phyloP scores from a whole-genome alignment of 768 basidiomycete genomes.

The Candolleomyces eurysporus region DNA sequence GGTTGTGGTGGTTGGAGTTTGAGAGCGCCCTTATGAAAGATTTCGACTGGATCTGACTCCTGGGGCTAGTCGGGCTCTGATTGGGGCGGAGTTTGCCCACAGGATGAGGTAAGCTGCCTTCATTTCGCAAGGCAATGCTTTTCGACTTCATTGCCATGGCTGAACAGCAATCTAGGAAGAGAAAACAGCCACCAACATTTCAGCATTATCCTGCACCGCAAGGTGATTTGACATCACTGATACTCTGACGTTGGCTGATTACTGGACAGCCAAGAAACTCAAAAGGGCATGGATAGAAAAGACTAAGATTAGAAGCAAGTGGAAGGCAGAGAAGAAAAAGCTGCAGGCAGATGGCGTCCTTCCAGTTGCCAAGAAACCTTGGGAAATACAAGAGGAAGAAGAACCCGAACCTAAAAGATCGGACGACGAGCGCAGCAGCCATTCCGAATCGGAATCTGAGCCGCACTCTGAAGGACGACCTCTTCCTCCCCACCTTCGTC shows the following conservation, averaged over 20 bases:
- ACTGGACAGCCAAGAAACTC: slow-evolving; percentile 64
- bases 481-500: not conserved
- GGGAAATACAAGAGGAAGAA: slow-evolving; percentile 14
- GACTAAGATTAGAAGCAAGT: slow-evolving; percentile 74
- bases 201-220: slow-evolving; percentile 56
- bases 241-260: not conserved
- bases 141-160: slow-evolving; percentile 7
- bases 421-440: not conserved
- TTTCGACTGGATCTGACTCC: slow-evolving; percentile 9
- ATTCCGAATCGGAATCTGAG: not conserved
- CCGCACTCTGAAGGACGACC: not conserved
- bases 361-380: slow-evolving; percentile 11
- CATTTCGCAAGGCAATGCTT: slow-evolving; percentile 20
- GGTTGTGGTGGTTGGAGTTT: slow-evolving; percentile 29
- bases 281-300: slow-evolving; percentile 80
- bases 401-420: not conserved
- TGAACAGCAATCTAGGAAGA: slow-evolving; percentile 26
- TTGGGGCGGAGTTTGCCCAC: slow-evolving; percentile 17
- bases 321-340: slow-evolving; percentile 68
- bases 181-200: slow-evolving; percentile 69
- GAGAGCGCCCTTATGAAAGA: slow-evolving; percentile 23
- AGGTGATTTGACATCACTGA: slow-evolving; percentile 38
- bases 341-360: slow-evolving; percentile 25
- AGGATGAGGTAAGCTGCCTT: slow-evolving; percentile 24
- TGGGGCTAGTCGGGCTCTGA: not conserved